Evolutionary conservation across 2,329 filamentous ascomycete species (phyloP).

Genomic region (Xenoacremonium recifei): DNA sequence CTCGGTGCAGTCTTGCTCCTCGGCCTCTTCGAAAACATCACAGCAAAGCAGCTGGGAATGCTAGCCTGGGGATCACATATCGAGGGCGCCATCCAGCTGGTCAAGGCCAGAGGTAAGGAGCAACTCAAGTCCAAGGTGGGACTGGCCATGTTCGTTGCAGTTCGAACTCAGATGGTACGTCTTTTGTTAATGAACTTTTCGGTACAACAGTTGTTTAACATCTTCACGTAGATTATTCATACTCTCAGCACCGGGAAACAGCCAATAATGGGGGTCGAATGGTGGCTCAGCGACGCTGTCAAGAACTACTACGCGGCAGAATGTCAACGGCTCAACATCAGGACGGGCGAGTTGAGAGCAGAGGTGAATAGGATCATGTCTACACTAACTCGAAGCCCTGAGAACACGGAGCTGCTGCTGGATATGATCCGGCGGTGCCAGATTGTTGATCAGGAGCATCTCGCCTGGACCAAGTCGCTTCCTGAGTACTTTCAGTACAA

Average conservation of each 20-base stretch:
- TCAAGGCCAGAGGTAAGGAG: conserved; percentile 55
- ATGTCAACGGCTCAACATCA: conserved; percentile 53
- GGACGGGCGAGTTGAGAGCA: conserved; percentile 53
- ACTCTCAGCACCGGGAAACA: conserved; percentile 52
- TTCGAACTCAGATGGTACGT: conserved; percentile 59
- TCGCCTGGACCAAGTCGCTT: conserved; percentile 49
- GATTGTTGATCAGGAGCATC: conserved; percentile 50
- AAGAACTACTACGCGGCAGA: conserved; percentile 47
- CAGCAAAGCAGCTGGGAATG: conserved; percentile 51
- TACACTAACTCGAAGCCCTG: conserved; percentile 43
- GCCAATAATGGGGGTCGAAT: conserved; percentile 54
- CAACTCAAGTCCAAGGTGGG: conserved; percentile 54
- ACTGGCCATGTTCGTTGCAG: conserved; percentile 55
- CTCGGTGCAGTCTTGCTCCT: conserved; percentile 59
- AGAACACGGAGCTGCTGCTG: conserved; percentile 50
- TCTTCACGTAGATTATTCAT: conserved; percentile 50
- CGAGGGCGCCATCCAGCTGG: conserved; percentile 62
- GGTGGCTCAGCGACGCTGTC: conserved; percentile 57
- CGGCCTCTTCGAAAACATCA: conserved; percentile 61
- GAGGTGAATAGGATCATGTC: conserved; percentile 52
- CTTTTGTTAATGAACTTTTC: background rate
- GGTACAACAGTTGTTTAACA: conserved; percentile 5
- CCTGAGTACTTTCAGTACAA: conserved; percentile 50
- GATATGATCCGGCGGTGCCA: conserved; percentile 52
- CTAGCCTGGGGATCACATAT: conserved; percentile 62